These are phyloP conservation scores for Aureobasidium sp. DNA, from an alignment of 2,329 filamentous ascomycete genomes.

Conservation along the genomic window DNA sequence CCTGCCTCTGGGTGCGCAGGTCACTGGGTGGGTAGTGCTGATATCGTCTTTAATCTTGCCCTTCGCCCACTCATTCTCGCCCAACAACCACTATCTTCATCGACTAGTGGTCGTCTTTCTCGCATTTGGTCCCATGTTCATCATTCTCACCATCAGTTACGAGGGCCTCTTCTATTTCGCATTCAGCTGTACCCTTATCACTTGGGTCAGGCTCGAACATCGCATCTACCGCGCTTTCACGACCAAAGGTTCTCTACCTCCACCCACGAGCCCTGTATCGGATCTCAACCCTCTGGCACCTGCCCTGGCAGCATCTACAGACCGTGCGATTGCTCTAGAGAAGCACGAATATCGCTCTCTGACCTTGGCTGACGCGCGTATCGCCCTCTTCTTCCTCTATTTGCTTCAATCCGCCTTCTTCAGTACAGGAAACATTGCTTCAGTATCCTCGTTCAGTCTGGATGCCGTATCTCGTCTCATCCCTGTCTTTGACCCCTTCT, in stretches of 20 bases:
- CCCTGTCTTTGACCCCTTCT: conserved; percentile 89
- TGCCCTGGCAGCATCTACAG: conserved; percentile 29
- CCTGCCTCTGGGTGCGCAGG: conserved; percentile 78
- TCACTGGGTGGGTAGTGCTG: conserved; percentile 79
- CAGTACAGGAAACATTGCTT: conserved; percentile 92
- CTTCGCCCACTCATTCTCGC: conserved; percentile 69
- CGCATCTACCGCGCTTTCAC: conserved; percentile 48
- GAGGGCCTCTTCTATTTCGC: conserved; percentile 93
- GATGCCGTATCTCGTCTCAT: conserved; percentile 83
- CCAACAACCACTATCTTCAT: conserved; percentile 84
- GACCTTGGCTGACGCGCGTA: conserved; percentile 73
- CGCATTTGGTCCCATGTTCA: conserved; percentile 85
- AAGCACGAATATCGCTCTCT: conserved; percentile 55
- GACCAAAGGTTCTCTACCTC: conserved; percentile 12
- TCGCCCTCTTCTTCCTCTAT: conserved; percentile 91
- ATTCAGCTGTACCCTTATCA: conserved; percentile 73
- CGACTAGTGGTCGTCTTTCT: conserved; percentile 83
- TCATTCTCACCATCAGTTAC: conserved; percentile 95
- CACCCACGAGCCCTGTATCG: conserved; percentile 20
- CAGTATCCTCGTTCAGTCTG: conserved; percentile 84
- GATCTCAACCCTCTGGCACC: conserved; percentile 27
- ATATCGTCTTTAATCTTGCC: conserved; percentile 71
- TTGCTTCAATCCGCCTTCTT: conserved; percentile 95
- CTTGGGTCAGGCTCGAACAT: conserved; percentile 90
- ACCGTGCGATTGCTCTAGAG: conserved; percentile 26